Percentiles rank a stretch among this genome's conserved stretches.
Evolutionary conservation across 2,329 filamentous ascomycete genomes (phyloP).

Genomic region (Penicillium paneum): DNA sequence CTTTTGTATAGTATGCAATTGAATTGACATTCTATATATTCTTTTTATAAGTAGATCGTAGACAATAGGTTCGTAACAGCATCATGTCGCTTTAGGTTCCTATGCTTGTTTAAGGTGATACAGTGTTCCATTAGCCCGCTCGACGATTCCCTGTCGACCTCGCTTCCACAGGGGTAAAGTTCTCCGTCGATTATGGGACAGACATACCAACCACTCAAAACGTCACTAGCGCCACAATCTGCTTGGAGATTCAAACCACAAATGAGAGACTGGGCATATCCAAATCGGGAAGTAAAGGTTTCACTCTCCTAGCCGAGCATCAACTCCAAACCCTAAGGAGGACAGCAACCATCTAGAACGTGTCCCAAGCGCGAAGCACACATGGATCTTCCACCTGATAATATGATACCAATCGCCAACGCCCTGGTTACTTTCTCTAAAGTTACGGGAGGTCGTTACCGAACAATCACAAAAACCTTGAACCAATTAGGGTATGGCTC

Average conservation of each 20-base stretch:
- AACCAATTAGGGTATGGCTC: not conserved
- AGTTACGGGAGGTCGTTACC: not conserved
- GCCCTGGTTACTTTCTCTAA: not conserved
- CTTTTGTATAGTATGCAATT: slow-evolving; percentile 18
- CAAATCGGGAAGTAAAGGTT: not conserved
- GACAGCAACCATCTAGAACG: not conserved
- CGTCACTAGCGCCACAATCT: not conserved
- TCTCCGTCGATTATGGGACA: not conserved
- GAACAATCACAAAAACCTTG: not conserved
- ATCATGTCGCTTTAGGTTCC: not conserved
- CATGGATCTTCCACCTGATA: not conserved
- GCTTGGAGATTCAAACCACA: not conserved
- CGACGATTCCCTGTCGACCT: not conserved
- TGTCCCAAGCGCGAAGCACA: not conserved
- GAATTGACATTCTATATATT: slow-evolving; percentile 3
- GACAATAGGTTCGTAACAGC: not conserved
- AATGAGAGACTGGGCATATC: too few relatives aligned
- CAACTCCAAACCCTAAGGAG: not conserved
- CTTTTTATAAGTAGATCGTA: not conserved
- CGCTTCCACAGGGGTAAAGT: not conserved
- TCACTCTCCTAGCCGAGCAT: not conserved
- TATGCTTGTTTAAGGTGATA: not conserved
- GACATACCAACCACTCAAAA: not conserved
- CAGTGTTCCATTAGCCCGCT: not conserved
- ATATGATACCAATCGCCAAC: not conserved